Conservation (phyloP, 208 protist genomes). For the Trypanosoma lewisi region DNA sequence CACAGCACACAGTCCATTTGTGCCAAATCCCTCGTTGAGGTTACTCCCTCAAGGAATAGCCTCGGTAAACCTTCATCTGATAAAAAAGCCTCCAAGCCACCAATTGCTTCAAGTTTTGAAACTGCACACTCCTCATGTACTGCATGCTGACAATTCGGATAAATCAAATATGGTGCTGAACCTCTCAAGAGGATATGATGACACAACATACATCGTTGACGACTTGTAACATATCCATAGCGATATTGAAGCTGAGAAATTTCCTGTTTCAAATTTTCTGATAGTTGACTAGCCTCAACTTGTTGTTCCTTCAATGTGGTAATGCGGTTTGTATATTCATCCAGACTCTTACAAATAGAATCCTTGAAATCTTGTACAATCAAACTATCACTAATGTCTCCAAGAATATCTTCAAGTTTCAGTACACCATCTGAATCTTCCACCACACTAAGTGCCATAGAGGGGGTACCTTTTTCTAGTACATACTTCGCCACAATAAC, state of each 20-base stretch:
- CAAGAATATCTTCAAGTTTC: constrained; percentile 95
- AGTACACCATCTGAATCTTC: constrained; percentile 71
- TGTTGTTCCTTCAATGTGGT: constrained; percentile 79
- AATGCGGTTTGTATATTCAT: constrained; percentile 89
- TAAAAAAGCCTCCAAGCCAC: constrained; percentile 65
- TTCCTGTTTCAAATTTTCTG: constrained; percentile 89
- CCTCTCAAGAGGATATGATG: constrained; percentile 37
- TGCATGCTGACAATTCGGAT: constrained; percentile 76
- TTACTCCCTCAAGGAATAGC: constrained; percentile 48
- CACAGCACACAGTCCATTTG: constrained; percentile 78
- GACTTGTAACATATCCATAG: constrained; percentile 83
- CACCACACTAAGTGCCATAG: constrained; percentile 73
- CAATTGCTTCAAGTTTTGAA: constrained; percentile 41
- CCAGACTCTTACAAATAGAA: constrained; percentile 89
- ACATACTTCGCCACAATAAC: constrained; percentile 87
- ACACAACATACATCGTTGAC: constrained; percentile 90
- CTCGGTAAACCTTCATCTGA: constrained; percentile 61
- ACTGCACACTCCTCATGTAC: constrained; percentile 78
- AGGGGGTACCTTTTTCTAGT: constrained; percentile 78
- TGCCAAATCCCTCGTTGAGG: constrained; percentile 46
- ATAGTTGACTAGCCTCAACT: constrained; percentile 83
- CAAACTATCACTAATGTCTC: constrained; percentile 90
- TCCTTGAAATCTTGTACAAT: constrained; percentile 94
- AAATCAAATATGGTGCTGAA: constrained; percentile 63
- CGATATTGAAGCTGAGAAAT: constrained; percentile 74